Evolutionary conservation across 768 basidiomycete genomes (phyloP), one percentile per base, ranked within the genome.

Genomic region (Chalciporus chontae): DNA sequence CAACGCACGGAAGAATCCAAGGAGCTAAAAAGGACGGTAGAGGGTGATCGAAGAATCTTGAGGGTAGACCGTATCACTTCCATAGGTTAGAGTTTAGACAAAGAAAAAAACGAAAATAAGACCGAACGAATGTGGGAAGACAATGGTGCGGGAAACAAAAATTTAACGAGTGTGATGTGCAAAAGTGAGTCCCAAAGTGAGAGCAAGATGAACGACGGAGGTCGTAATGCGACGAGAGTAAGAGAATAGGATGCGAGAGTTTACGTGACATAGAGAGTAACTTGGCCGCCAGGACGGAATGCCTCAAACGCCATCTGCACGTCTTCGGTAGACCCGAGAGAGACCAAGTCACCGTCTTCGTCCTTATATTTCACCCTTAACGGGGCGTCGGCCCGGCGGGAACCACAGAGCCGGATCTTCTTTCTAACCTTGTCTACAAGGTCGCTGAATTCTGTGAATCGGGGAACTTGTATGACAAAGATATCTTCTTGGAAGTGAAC

Each of bases 401-500:
- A 89, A 17, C 91, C 91, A 65, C 93, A 95, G 23, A 94, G 76
- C 26, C 91, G 80, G 58, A 97, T 94, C 80, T 97, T 98, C 72
- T 84, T 84, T 29, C 88, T 85, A 2, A 98, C 91, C 65, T 85
- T 87, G 67, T 93, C 88, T 45, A 94, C 87, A 45, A 98, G 76
- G 39, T 93, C 89, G 45, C 73, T 75, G 68, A 86, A 94, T 65
- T 88, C 83, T 29, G 90, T 90, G 53, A 75, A 70, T 53, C 85
- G 79, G 38, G 89, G 79, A 21, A 95, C 91, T 69, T 92, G 88
- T 50, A 97, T 90, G 54, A 95, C 87, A 64, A 97, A 98, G 40
- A 96, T 88, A 65, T 96, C 94, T 59, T 94, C 90, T 61, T 91
- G 84, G 73, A 88, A 97, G 67, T 90, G 89, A 46, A 97, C 92